Percentiles rank a stretch among this genome's conserved stretches.
These are phyloP conservation scores for Penicillium simplicissimum DNA, from an alignment of 495 filamentous ascomycete genomes.

Conservation along the genomic window DNA sequence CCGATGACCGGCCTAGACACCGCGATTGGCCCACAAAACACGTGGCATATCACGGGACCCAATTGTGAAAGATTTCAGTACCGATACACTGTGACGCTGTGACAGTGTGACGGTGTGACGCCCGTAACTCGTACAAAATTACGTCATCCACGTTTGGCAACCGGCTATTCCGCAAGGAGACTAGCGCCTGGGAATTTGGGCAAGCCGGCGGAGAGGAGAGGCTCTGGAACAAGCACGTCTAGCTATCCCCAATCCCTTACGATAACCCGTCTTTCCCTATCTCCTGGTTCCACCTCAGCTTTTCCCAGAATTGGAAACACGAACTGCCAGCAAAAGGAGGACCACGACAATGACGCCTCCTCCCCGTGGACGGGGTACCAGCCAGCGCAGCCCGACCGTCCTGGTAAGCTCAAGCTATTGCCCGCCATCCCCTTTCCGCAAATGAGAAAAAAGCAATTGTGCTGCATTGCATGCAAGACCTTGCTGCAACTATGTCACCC, in stretches of 20 bases:
- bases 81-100: neutral
- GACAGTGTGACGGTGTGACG: neutral
- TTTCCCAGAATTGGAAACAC: slow-evolving; percentile 8
- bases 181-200: slow-evolving; percentile 14
- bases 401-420: slow-evolving; percentile 41
- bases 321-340: neutral
- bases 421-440: neutral
- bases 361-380: slow-evolving; percentile 38
- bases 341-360: slow-evolving; percentile 35
- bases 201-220: neutral
- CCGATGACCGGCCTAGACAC: neutral
- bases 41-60: slow-evolving; percentile 24
- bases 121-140: slow-evolving; percentile 5
- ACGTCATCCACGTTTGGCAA: neutral
- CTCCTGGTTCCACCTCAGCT: neutral
- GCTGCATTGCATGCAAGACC: slow-evolving; percentile 2
- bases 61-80: slow-evolving; percentile 2
- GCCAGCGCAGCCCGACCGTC: slow-evolving; percentile 56
- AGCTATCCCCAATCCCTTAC: neutral
- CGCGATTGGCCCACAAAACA: slow-evolving; percentile 13
- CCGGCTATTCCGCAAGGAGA: slow-evolving; percentile 8
- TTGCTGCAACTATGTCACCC: neutral
- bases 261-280: slow-evolving; percentile 1
- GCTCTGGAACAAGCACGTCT: slow-evolving; percentile 2
- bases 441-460: neutral